Base-by-base conservation (phyloP, 129 eudicot species). In the Heracleum sosnowskyi region DNA sequence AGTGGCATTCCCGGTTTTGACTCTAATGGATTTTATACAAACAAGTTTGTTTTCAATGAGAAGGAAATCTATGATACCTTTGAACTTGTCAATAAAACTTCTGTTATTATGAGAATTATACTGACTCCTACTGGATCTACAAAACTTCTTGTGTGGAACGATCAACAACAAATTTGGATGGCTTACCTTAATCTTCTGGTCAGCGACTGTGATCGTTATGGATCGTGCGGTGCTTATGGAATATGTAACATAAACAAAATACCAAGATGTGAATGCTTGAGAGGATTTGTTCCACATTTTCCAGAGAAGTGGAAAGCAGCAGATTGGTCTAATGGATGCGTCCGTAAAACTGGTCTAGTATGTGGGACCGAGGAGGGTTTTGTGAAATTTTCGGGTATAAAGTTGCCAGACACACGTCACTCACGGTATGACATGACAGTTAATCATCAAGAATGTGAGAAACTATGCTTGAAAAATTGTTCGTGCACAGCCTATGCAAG, bases 141-240 rank as follows among this genome's bases (percentile, higher is more conserved):
- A 2, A 9, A 70, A 9, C 3, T 8, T 37, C 47, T 70, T 9
- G 26, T 70, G 13, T 70, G 75, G 75, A 70, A 70, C 24, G 28
- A 70, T 70, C 75, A 20, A 8, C 5, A 70, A 36, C 75, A 39
- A 70, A 8, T 1, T 37, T 70, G 75, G 75, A 8, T 36, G 17
- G n/a, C 5, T 31, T 41, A 28, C 11, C 3, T 46, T 37, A 29
- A 10, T 5, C 64, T 72, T 5, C 49, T 40, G 5, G 47, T 1
- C 22, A 29, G 29, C 20, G 37, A 45, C 15, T 81, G 84, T 49
- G 69, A 13, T 22, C 47, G 16, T 70, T 70, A 70, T 37, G 75
- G 75, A 70, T 12, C 20, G 2, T 81, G 84, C 69, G 84, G 84
- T 8, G 41, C 76, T 33, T 76, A 74, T 69, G 80, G 76, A 20